Percentiles rank a stretch among this genome's conserved stretches.
Evolutionary conservation across 139 green algal species (phyloP).

Genomic region (Haematococcus lacustris): DNA sequence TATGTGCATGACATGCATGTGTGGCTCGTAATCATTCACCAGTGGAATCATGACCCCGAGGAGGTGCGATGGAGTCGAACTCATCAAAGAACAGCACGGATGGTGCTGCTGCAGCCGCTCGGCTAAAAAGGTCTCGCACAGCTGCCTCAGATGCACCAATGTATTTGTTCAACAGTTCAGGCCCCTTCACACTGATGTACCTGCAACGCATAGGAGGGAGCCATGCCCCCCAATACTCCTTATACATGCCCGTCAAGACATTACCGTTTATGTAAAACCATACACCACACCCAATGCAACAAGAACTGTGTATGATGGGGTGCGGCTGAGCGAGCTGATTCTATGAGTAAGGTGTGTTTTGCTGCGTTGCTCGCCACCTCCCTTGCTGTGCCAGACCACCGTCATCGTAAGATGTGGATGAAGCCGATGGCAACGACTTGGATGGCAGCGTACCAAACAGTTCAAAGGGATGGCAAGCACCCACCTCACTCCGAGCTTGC

Average conservation of each 20-base stretch:
- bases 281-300: background rate
- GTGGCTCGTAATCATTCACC: conserved; percentile 11
- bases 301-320: background rate
- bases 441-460: background rate
- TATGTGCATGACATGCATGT: background rate
- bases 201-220: background rate
- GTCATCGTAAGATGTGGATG: background rate
- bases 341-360: background rate
- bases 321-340: background rate
- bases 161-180: conserved; percentile 99
- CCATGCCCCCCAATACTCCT: background rate
- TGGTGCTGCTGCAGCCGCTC: conserved; percentile 74
- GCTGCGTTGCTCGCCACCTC: background rate
- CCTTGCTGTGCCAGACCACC: background rate
- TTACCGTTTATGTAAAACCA: background rate
- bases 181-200: conserved; percentile 61
- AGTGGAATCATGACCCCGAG: conserved; percentile 87
- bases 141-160: conserved; percentile 88
- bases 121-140: conserved; percentile 83
- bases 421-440: too few species aligned
- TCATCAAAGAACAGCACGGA: conserved; percentile 99
- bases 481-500: conserved; percentile 18
- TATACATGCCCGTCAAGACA: background rate
- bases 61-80: conserved; percentile 94
- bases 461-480: background rate